Evolutionary conservation across 768 basidiomycete species (phyloP), one percentile per base, ranked within the genome.

Genomic region (Gymnopilus junonius): DNA sequence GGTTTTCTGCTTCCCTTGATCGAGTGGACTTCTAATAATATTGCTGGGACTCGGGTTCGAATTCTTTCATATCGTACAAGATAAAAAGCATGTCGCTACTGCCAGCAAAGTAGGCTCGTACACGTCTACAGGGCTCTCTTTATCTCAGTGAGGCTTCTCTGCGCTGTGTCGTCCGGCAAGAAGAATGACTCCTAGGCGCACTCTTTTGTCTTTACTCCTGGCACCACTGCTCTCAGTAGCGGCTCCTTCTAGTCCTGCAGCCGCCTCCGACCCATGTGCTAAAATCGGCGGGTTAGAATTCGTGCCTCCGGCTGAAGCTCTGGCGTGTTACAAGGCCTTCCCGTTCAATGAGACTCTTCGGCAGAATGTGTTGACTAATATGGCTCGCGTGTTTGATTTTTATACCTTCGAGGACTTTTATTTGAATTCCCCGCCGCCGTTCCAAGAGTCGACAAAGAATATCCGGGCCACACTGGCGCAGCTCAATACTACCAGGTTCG

Each of bases 271-370:
- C 54, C 79, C 79, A 32, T 81, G 80, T 62, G 73, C 68, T 10
- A 76, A 75, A 57, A 76, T 81, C 46, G 77, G 75, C 57, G 79
- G 79, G n/a, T 71, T 80, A 64, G 58, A 68, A 0, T 87, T 84
- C 63, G 82, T 80, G 8, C 76, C 74, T 11, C 85, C 88, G 12
- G 76, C 81, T 2, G 83, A 86, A 62, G 86, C 82, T 17, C 75
- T 88, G 39, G 84, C 87, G 1, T 89, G 87, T 69, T 73, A 83
- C 69, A 85, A 82, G 71, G 80, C 83, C 12, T 86, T 85, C 67
- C 82, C 84, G 0, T 85, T 85, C 75, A 84, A 84, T 63, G 83
- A 85, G 67, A 85, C 82, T n/a, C 70, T 86, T 14, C 78, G 82
- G 35, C 79, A 84, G 66, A 86, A 86, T 71, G 82, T 85, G 34